Conservation (phyloP, 1,284 basidiomycete species). For the Phellinidium pouzarii region DNA sequence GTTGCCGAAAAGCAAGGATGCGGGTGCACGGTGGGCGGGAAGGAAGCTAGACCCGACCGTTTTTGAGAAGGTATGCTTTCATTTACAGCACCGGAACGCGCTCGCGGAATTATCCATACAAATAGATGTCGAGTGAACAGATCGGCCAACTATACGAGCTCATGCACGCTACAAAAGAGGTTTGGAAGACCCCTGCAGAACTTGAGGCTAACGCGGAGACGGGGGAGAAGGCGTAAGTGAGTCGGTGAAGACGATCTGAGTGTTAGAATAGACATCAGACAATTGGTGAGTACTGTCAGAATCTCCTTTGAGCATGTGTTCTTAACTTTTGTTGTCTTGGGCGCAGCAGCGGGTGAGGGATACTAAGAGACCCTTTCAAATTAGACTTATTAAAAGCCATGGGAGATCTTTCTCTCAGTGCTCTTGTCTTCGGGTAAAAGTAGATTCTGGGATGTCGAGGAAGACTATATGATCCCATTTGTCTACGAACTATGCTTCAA, state of each 20-base stretch:
- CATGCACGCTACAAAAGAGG: slow-evolving; percentile 81
- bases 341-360: too few relatives aligned
- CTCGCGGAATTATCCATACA: slow-evolving; percentile 4
- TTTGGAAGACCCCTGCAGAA: slow-evolving; percentile 61
- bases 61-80: slow-evolving; percentile 66
- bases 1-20: slow-evolving; percentile 40
- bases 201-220: slow-evolving; percentile 20
- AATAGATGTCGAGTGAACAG: slow-evolving; percentile 85
- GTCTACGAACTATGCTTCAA: too few relatives aligned
- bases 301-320: too few relatives aligned
- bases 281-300: background rate
- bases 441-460: too few relatives aligned
- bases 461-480: too few relatives aligned
- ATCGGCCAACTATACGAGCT: slow-evolving; percentile 88
- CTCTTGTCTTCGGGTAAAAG: too few relatives aligned
- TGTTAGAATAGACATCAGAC: background rate
- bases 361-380: too few relatives aligned
- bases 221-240: background rate
- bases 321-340: too few relatives aligned
- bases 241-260: background rate
- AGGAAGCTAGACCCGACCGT: slow-evolving; percentile 68
- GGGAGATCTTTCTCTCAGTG: too few relatives aligned
- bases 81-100: background rate
- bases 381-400: too few relatives aligned
- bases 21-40: slow-evolving; percentile 48